Base-by-base conservation (phyloP, 768 basidiomycete genomes). In the Boletellus ananas region DNA sequence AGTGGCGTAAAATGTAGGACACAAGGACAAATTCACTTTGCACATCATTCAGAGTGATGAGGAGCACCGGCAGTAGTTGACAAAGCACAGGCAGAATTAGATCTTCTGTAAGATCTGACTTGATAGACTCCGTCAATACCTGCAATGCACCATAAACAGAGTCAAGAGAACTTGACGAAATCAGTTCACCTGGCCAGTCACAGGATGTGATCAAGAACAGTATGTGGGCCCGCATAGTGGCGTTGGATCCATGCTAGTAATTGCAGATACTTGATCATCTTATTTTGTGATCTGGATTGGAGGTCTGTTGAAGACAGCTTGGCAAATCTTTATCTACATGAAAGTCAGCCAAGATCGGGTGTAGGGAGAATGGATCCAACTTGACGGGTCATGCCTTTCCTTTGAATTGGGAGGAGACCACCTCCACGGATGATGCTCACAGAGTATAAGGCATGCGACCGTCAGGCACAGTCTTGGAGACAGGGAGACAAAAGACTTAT, bases 121-220 rank as follows among this genome's bases (percentile, higher is more conserved):
- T 87, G 62, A 95, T 89, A 68, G 97, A 94, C 61, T 99, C 96
- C 9, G 86, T 85, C 61, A 99, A 83, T 20, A 98, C 90, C 66
- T 94, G 86, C 90, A 99, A 92, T 20, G 94, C 87, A 20, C 96
- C 96, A 69, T 98, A 94, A 6, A 96, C 89, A 6, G 90, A 79
- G 50, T 82, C 78, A 1, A 87, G 70, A 3, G 84, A 83, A 38
- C 74, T 77, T 3, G 89, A 86, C 3, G 87, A 85, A 21, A 98
- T 77, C 10, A 95, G 79, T 75, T 94, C 91, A 69, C 96, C 94
- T 10, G 94, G 95, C 91, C 93, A 97, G 72, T 97, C 94, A 57
- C 83, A 86, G 55, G 85, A 85, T 25, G 95, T 92, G 52, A 97
- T 87, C 1, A 82, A 82, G 11, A 95, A 95, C 20, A 98, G 70